Evolutionary conservation across 805 yeast genomes (phyloP), one percentile per base, ranked within the genome.

Genomic region (Starmerella apicola): DNA sequence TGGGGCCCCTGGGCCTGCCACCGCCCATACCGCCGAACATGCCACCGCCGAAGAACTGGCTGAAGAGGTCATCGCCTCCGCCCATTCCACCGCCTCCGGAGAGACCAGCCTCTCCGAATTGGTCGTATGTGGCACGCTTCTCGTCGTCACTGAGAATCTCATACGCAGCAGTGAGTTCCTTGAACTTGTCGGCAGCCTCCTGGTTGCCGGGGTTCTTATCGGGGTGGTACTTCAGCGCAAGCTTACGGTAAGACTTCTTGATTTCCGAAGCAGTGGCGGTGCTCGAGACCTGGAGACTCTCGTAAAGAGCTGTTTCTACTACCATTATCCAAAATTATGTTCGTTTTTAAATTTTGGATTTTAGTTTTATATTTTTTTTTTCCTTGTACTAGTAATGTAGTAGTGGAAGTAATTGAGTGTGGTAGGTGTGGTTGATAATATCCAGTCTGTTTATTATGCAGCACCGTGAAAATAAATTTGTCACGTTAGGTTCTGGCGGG

Each of bases 101-200:
- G 52, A 91, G 68, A 41, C 98, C 99, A 55, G 85, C 96, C 60
- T 78, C 80, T 62, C 99, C 99, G 57, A 74, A 84, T 49, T 73
- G 76, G 64, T 91, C 97, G 59, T 88, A 88, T 3, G 79, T 53
- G 27, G 78, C 82, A 67, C 97, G 81, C 68, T 86, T 91, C 58
- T 86, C 81, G 15, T 78, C 67, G 57, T 86, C 96, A 10, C 83
- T 72, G 48, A 88, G 68, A n/a, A 84, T 68, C 63, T 88, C 97
- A 59, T 88, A 75, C 15, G 96, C 96, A 43, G 73, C 72, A 16
- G 93, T 76, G 53, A 84, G 71, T 61, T 85, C 96, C 65, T 88
- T 91, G 64, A 88, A 88, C 66, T 84, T 88, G 58, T 88, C 97
- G 39, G 95, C 91, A 23, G 94, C 96, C 61, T 86, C 97, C 16